Base-by-base conservation (phyloP, 2,329 filamentous ascomycete species). In the Dactylellina leptospora region DNA sequence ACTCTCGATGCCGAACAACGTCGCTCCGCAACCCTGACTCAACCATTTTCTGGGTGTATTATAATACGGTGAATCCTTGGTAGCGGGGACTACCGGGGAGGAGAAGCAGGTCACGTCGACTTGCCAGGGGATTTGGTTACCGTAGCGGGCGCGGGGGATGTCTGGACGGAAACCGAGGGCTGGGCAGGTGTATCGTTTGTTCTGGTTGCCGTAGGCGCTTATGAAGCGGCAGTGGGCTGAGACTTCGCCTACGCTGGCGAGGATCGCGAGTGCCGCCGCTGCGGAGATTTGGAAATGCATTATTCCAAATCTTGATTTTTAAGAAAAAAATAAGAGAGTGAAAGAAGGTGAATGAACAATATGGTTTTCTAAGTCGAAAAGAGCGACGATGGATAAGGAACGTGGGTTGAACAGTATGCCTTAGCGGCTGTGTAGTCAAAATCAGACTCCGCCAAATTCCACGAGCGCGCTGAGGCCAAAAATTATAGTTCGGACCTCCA, bases 11-110 rank as follows among this genome's bases (percentile, higher is more conserved):
- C 42, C 42, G n/a, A 47, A 47, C 4, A 27, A 28, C 9, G 16
- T 60, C 18, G 56, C 44, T 20, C 56, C 56, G n/a, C 56, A 60
- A 23, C 44, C 30, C 30, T 60, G 28, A 1, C 16, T 22, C 42
- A 51, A 50, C 44, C 44, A 60, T 11, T 42, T 2, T 16, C 56
- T 28, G 1, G 25, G 25, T 10, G 1, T 16, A 0, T 20, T 1
- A 0, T 27, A 13, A n/a, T 40, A 27, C 5, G 56, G 30, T 10
- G 38, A 47, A 11, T 20, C 11, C 20, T 23, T 8, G 1, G 27
- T 48, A 1, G 56, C 56, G 10, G 56, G 56, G 56, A 60, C 22
- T 8, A 60, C 16, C 11, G 56, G 56, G 8, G 22, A 16, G 10
- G 42, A 50, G 11, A 40, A 60, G 8, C 30, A 45, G 3, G 20